Conservation (phyloP, 2,329 filamentous ascomycete species). For the Rhynchosporium graminicola region DNA sequence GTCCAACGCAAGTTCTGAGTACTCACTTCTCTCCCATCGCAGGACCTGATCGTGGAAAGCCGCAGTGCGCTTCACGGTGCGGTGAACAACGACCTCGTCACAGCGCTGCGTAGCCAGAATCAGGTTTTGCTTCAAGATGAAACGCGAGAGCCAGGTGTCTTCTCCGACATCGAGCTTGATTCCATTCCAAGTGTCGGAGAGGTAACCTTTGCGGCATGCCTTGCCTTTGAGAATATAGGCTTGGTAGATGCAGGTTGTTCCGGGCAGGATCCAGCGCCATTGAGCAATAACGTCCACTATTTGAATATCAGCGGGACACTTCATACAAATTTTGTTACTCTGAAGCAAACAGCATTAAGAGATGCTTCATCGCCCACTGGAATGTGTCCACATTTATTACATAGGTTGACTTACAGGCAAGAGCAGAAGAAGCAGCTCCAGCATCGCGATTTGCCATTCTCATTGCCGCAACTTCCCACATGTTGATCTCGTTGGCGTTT, state of each 20-base stretch:
- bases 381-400: too few species aligned
- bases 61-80: constrained; percentile 10
- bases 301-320: not conserved
- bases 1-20: not conserved
- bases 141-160: constrained; percentile 10
- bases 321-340: not conserved
- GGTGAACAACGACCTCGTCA: not conserved
- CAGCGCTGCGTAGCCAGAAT: constrained; percentile 8
- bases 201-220: not conserved
- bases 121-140: constrained; percentile 5
- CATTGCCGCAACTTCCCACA: constrained; percentile 12
- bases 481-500: not conserved
- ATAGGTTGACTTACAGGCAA: not conserved
- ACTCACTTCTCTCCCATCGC: constrained; percentile 14
- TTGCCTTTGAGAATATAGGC: not conserved
- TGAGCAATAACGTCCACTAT: constrained; percentile 9
- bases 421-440: not conserved
- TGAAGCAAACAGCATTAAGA: too few species aligned
- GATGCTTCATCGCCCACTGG: too few species aligned
- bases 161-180: constrained; percentile 8
- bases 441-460: not conserved
- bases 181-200: constrained; percentile 9
- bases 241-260: constrained; percentile 4
- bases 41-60: constrained; percentile 8
- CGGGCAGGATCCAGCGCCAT: constrained; percentile 10